Evolutionary conservation across 345 rosid species (phyloP).

Genomic region (Raphanus sativus): DNA sequence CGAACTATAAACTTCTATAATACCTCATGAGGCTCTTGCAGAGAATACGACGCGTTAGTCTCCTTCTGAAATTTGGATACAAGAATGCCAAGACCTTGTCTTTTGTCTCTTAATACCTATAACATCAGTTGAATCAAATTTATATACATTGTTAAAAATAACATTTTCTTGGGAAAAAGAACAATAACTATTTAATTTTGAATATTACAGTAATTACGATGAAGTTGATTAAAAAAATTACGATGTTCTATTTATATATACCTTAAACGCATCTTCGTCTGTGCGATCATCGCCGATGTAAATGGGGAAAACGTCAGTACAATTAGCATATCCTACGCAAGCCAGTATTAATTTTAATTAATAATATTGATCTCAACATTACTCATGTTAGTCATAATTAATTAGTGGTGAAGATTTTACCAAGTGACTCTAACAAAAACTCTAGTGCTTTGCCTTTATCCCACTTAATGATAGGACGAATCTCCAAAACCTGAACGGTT

Average conservation of each 20-base stretch:
- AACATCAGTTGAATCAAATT: constrained; percentile 10
- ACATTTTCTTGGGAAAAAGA: background rate
- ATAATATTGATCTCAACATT: background rate
- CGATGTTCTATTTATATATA: constrained; percentile 24
- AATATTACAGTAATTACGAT: constrained; percentile 15
- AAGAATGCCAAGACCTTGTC: constrained; percentile 89
- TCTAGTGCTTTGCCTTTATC: constrained; percentile 99
- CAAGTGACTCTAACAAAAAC: constrained; percentile 84
- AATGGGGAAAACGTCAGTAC: constrained; percentile 77
- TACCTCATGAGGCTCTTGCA: constrained; percentile 77
- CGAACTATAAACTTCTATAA: background rate
- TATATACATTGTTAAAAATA: background rate
- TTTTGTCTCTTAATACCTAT: constrained; percentile 70
- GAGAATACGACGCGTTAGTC: constrained; percentile 77
- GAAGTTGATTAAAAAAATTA: background rate
- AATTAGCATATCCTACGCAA: constrained; percentile 71
- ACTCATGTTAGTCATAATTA: background rate
- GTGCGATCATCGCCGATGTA: constrained; percentile 97
- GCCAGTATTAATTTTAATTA: background rate
- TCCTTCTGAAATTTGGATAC: constrained; percentile 91
- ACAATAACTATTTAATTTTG: background rate
- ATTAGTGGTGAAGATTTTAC: constrained; percentile 42
- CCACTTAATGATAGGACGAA: constrained; percentile 92
- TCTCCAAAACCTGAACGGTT: constrained; percentile 68
- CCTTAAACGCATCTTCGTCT: constrained; percentile 98